A percentile compares a stretch with the other conserved stretches of the same genome.
Evolutionary conservation across 495 filamentous ascomycete genomes (phyloP).

Genomic region (Neurospora pannonica): DNA sequence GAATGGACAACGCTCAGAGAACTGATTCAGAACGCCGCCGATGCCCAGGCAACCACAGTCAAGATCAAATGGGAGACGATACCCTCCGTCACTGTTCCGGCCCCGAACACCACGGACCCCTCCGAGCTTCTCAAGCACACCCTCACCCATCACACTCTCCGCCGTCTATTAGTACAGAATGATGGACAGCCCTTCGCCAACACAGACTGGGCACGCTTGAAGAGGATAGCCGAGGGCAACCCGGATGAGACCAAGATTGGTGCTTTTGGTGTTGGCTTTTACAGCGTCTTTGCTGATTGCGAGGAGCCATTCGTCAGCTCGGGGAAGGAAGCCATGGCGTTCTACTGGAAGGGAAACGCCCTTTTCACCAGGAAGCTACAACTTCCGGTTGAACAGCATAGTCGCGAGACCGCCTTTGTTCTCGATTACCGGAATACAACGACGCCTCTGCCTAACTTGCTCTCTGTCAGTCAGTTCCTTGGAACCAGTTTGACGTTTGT

Average conservation of each 20-base stretch:
- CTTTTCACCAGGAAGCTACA: constrained; percentile 78
- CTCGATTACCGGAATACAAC: constrained; percentile 84
- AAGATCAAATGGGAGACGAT: constrained; percentile 83
- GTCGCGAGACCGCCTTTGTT: constrained; percentile 75
- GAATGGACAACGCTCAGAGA: constrained; percentile 86
- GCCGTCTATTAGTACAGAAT: constrained; percentile 77
- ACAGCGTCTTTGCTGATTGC: constrained; percentile 96
- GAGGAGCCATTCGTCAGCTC: constrained; percentile 95
- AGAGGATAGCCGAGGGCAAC: constrained; percentile 96
- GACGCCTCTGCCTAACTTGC: constrained; percentile 72
- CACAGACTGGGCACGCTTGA: constrained; percentile 87
- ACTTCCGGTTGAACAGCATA: constrained; percentile 51
- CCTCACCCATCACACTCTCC: constrained; percentile 72
- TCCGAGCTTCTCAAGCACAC: constrained; percentile 72
- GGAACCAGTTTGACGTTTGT: constrained; percentile 96
- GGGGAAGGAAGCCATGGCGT: constrained; percentile 86
- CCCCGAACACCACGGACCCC: constrained; percentile 55
- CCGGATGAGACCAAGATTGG: constrained; percentile 98
- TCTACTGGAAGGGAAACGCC: constrained; percentile 96
- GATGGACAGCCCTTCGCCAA: constrained; percentile 75
- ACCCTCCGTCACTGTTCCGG: constrained; percentile 65
- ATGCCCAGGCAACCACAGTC: constrained; percentile 83
- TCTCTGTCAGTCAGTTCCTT: constrained; percentile 83
- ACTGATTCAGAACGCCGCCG: constrained; percentile 95
- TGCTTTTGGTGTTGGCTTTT: constrained; percentile 97